phyloP scores from a whole-genome alignment of 345 rosid species.

The Aurinia saxatilis region DNA sequence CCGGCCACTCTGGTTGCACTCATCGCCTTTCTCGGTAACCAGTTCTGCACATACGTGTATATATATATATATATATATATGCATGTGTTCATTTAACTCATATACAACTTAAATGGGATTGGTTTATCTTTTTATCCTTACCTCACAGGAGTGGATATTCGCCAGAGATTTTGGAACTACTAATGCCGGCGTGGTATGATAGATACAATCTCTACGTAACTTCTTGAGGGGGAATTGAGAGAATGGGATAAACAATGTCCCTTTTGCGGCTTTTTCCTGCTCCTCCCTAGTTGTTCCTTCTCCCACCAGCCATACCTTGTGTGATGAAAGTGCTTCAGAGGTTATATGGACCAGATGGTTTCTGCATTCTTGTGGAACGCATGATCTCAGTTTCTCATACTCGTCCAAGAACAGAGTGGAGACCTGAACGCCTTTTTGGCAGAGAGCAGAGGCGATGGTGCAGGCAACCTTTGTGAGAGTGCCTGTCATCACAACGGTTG shows the following conservation, averaged over 20 bases:
- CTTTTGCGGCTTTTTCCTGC: conserved; percentile 39
- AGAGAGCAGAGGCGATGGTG: conserved; percentile 31
- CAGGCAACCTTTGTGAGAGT: conserved; percentile 35
- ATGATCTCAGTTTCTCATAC: conserved; percentile 31
- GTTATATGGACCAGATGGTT: conserved; percentile 23
- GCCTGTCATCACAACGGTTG: conserved; percentile 37
- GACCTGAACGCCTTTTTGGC: conserved; percentile 40
- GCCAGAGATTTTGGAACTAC: conserved; percentile 38
- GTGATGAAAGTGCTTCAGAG: conserved; percentile 8
- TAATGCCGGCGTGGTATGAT: conserved; percentile 54
- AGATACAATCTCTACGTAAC: conserved; percentile 47
- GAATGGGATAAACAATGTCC: conserved; percentile 29
- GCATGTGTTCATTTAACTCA: not conserved
- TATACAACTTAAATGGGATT: too few species aligned
- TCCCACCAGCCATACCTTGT: conserved; percentile 55
- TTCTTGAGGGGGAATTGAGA: conserved; percentile 46
- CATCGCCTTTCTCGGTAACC: conserved; percentile 50
- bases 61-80: not conserved
- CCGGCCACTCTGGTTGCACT: conserved; percentile 59
- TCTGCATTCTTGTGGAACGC: conserved; percentile 10
- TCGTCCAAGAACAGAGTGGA: conserved; percentile 17
- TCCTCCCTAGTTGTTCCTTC: conserved; percentile 43
- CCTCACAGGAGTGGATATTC: conserved; percentile 65
- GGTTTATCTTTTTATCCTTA: not conserved
- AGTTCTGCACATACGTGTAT: conserved; percentile 36